These are phyloP conservation scores for Quercus gilva DNA, from an alignment of 306 rosid species.

Conservation along the genomic window DNA sequence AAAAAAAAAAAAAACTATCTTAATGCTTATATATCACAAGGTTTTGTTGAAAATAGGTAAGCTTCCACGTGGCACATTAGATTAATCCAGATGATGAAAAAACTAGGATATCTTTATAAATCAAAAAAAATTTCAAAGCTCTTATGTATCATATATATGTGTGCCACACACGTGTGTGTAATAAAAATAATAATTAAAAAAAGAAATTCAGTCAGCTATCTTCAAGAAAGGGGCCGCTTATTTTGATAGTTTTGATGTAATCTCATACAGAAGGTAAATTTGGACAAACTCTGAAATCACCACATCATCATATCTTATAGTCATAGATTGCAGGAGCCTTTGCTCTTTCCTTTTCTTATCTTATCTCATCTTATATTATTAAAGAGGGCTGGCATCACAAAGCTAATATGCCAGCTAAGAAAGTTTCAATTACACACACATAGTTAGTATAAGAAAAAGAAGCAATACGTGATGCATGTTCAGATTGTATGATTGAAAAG, in stretches of 20 bases:
- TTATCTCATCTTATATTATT: not conserved
- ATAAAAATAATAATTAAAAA: no score
- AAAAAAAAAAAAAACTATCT: no score
- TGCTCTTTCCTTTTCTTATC: not conserved
- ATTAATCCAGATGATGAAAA: not conserved
- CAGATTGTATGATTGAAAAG: constrained; percentile 8
- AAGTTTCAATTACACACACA: constrained; percentile 38
- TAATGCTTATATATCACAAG: not conserved
- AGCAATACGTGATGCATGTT: constrained; percentile 9
- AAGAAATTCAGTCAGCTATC: no score
- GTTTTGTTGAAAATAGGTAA: not conserved
- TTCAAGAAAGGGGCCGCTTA: no score
- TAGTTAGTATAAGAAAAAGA: constrained; percentile 12
- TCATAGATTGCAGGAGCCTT: not conserved
- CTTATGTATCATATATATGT: no score
- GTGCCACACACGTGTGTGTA: no score
- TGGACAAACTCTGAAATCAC: not conserved
- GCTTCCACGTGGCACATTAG: not conserved
- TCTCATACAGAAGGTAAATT: no score
- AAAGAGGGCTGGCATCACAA: constrained; percentile 39
- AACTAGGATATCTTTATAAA: no score
- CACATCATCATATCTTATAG: not conserved
- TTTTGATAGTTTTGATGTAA: no score
- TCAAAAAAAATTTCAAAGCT: no score
- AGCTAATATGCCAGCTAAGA: constrained; percentile 43